Evolutionary conservation across 2,329 filamentous ascomycete genomes (phyloP), one percentile per base, ranked within the genome.

Genomic region (Trichoderma sp.): DNA sequence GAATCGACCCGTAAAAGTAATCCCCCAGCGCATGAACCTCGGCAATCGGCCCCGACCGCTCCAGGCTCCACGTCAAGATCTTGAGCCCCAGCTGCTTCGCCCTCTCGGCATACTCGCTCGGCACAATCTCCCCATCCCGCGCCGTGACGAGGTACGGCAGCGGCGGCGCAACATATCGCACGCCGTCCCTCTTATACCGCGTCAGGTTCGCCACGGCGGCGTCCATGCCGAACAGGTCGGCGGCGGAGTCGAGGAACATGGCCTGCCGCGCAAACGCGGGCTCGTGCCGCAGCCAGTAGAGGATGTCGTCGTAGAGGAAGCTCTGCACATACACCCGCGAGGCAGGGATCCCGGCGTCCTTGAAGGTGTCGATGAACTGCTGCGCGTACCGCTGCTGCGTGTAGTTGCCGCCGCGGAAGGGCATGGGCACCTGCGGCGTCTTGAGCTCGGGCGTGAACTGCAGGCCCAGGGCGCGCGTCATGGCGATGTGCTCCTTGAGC

Each of bases 371-470:
- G 64, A 89, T 81, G 67, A 91, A 76, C 74, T 90, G 86, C 76
- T 89, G 86, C 0, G 85, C 85, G 72, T 85, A 91, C 71, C 80
- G 77, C 69, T 85, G 77, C 72, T 90, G 87, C 0, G 88, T 91
- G 78, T 90, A 91, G 72, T 81, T 73, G 34, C 80, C 81, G 50
- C 79, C 81, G 50, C 79, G 72, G 73, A 89, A 91, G 0, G 89
- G 89, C 88, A 91, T 91, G n/a, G 80, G 72, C n/a, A 91, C 85
- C 69, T 84, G 79, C 43, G 85, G 88, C 0, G 84, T 85, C 80
- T 91, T 91, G 39, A 90, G 81, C 76, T 90, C 88, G 5, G 86
- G 83, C 0, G 85, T 88, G 76, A 88, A 90, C 69, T 86, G 82
- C 10, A 89, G 79, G 44, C 85, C 87, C 48, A 85, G 79, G 2